Conservation (phyloP, 2,329 filamentous ascomycete genomes). For the Esteya vermicola region DNA sequence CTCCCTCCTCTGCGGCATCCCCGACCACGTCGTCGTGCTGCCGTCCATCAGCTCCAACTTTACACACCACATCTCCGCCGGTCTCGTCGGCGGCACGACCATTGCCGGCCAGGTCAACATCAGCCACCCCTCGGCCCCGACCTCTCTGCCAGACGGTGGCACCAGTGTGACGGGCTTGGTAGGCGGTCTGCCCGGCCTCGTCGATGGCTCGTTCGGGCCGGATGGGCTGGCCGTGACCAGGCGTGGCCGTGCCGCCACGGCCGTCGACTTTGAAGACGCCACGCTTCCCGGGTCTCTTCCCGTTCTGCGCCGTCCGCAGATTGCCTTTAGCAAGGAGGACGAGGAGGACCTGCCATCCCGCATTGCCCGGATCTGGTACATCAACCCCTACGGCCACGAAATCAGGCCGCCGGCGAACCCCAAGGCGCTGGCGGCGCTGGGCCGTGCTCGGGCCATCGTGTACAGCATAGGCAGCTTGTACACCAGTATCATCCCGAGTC, state of each 20-base stretch:
- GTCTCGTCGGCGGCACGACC: slow-evolving; percentile 57
- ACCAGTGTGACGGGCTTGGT: slow-evolving; percentile 1
- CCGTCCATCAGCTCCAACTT: slow-evolving; percentile 93
- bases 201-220: not conserved
- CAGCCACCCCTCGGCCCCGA: slow-evolving; percentile 63
- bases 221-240: slow-evolving; percentile 10
- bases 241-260: slow-evolving; percentile 23
- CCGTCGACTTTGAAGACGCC: slow-evolving; percentile 63
- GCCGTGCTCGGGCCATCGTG: slow-evolving; percentile 52
- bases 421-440: slow-evolving; percentile 57
- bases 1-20: slow-evolving; percentile 73
- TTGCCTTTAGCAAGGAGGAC: slow-evolving; percentile 63
- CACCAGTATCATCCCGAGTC: slow-evolving; percentile 71
- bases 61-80: slow-evolving; percentile 83
- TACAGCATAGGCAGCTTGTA: slow-evolving; percentile 94
- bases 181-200: slow-evolving; percentile 2
- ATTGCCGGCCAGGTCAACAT: slow-evolving; percentile 92
- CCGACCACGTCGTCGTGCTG: slow-evolving; percentile 61
- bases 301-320: slow-evolving; percentile 64
- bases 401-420: slow-evolving; percentile 76
- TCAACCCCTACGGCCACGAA: slow-evolving; percentile 96
- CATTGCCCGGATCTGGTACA: slow-evolving; percentile 85
- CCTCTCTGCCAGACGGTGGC: slow-evolving; percentile 27
- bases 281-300: slow-evolving; percentile 72
- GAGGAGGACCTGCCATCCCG: slow-evolving; percentile 64